Evolutionary conservation across 2,329 filamentous ascomycete species (phyloP).

Genomic region (Ilyonectria mors-panacis): DNA sequence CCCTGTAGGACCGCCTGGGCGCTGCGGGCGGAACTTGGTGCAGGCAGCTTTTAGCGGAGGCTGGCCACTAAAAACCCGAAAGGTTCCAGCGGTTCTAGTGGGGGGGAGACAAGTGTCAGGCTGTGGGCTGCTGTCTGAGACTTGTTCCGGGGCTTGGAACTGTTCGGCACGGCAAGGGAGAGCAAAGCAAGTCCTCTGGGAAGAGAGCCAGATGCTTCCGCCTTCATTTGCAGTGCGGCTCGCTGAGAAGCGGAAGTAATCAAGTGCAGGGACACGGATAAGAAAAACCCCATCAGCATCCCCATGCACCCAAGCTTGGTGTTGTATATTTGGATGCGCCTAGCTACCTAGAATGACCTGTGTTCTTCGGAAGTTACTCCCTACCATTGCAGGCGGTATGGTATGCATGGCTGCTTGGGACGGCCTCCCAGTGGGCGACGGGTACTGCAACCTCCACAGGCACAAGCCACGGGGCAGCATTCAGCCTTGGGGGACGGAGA

Average conservation of each 20-base stretch:
- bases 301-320: background rate
- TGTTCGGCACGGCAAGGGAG: conserved; percentile 5
- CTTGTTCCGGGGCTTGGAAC: conserved; percentile 10
- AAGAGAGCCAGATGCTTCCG: background rate
- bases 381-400: background rate
- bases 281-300: background rate
- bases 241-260: background rate
- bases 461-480: conserved; percentile 20
- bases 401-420: conserved; percentile 13
- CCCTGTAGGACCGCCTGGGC: background rate
- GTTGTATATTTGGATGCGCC: conserved; percentile 13
- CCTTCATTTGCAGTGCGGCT: conserved; percentile 18
- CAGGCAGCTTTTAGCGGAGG: conserved; percentile 21
- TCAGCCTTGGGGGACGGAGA: conserved; percentile 21
- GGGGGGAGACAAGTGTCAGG: conserved; percentile 14
- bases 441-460: conserved; percentile 14
- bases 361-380: background rate
- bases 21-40: background rate
- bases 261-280: background rate
- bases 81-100: conserved; percentile 16
- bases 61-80: conserved; percentile 14
- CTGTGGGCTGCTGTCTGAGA: conserved; percentile 20
- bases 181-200: conserved; percentile 1
- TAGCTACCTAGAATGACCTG: background rate
- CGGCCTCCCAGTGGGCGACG: conserved; percentile 22